Base-by-base conservation (phyloP, 768 basidiomycete species). In the Mycena sanguinolenta region DNA sequence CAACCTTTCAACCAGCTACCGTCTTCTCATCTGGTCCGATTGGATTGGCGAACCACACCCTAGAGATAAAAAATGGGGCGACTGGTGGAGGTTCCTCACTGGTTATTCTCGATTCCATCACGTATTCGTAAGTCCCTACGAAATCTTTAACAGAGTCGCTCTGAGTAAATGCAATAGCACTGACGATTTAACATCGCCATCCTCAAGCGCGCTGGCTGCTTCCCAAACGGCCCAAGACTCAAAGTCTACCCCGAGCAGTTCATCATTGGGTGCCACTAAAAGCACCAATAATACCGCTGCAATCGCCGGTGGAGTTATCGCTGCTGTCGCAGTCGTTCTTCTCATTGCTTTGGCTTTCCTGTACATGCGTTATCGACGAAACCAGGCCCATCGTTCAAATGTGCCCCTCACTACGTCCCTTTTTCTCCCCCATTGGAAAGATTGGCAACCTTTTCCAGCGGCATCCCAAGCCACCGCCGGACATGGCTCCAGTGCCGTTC, bases 291-390 rank as follows among this genome's bases (percentile, higher is more conserved):
- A 65, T 28, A 50, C 64, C 25, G 70, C 70, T 19, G 50, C 72
- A 68, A 78, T 82, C 23, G 79, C 77, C 19, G 81, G 81, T 39
- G 79, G 72, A 17, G 74, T 79, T 6, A 63, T 82, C 28, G 80
- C 77, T 12, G 73, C 75, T 23, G 38, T 80, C 12, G 76, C 71
- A 30, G 63, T 74, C 13, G 16, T 79, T 30, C 73, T 79, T 38
- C 70, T 81, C 25, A 59, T 74, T 46, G 69, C 72, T 30, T 38
- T 79, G 16, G 73, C 62, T 4, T 65, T 76, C 38, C 67, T 80
- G 28, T 77, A 67, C 61, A 32, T 70, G 0, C 72, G 72, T 2
- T 58, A 68, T 21, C 68, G 68, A 3, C 61, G 69, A 69, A 71
- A 72, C 42, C 74, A 72, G 19, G n/a, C n/a, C n/a, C 78, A 75